Conservation (phyloP, 768 basidiomycete species). For the button mushroom (Agaricus bisporus) region DNA sequence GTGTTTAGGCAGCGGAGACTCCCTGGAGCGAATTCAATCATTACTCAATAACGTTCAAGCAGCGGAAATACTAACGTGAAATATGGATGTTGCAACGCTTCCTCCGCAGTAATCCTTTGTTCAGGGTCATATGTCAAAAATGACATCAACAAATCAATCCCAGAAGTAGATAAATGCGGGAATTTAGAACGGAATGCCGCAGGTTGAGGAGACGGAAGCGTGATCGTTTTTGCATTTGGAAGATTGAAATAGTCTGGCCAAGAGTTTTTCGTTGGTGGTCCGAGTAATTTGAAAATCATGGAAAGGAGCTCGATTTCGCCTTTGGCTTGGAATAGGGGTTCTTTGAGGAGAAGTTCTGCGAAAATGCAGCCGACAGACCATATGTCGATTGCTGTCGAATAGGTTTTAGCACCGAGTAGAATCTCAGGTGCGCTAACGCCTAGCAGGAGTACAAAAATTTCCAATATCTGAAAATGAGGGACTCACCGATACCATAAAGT, state of each 20-base stretch:
- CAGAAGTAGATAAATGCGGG: slow-evolving; percentile 74
- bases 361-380: slow-evolving; percentile 99
- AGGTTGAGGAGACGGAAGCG: slow-evolving; percentile 67
- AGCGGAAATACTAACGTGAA: slow-evolving; percentile 56
- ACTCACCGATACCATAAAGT: slow-evolving; percentile 95
- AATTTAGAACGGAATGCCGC: slow-evolving; percentile 82
- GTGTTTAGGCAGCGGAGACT: slow-evolving; percentile 93
- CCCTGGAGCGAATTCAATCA: slow-evolving; percentile 38
- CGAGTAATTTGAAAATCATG: slow-evolving; percentile 93
- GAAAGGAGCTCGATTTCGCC: slow-evolving; percentile 87
- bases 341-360: slow-evolving; percentile 89
- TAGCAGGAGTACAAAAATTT: too few relatives aligned
- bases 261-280: slow-evolving; percentile 78
- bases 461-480: not conserved
- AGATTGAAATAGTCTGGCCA: slow-evolving; percentile 85
- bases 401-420: slow-evolving; percentile 85
- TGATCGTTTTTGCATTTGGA: slow-evolving; percentile 77
- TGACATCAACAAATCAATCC: slow-evolving; percentile 77
- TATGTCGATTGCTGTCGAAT: slow-evolving; percentile 94
- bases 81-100: slow-evolving; percentile 87
- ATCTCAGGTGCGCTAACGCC: slow-evolving; percentile 80
- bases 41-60: not conserved
- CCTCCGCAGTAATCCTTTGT: slow-evolving; percentile 79
- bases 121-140: slow-evolving; percentile 88
- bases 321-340: slow-evolving; percentile 97